Base-by-base conservation (phyloP, 768 basidiomycete genomes). In the Sistotremastrum suecicum region DNA sequence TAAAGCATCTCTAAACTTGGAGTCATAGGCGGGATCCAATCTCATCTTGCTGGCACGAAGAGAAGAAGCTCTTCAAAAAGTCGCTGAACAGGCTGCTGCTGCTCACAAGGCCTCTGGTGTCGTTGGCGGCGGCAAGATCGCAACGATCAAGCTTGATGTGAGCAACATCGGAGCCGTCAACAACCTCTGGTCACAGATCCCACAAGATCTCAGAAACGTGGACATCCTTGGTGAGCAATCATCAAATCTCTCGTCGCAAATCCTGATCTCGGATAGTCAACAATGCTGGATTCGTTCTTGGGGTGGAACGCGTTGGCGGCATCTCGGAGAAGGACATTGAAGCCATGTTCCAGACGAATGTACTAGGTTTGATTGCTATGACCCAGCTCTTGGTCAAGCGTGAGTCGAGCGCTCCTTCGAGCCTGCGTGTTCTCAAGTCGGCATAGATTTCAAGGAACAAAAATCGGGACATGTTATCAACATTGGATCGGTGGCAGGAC, bases 391-490 rank as follows among this genome's bases (percentile, higher is more conserved):
- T 81, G 35, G 63, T 84, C 55, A 72, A 67, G 63, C 72, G 82
- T 12, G n/a, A 34, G 41, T 41, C 34, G 11, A 43, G 37, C 10
- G 12, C 8, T 7, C 42, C 7, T 37, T 34, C 20, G 3, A 31
- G 28, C 35, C 11, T 11, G 39, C 43, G 35, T 48, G 6, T 5
- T 37, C 39, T 30, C 45, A 62, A 45, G 7, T 39, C 29, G 12
- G 32, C 44, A 9, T 54, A 86, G 85, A 83, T 48, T 88, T 90
- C 68, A 88, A 83, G 59, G 70, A 66, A 45, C 80, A 72, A 58
- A 76, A 81, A 55, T 65, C 76, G 3, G 87, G 89, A 0, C 90
- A 92, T 66, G 68, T 99, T 54, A 97, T 99, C 66, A 94, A 95
- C 62, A 68, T 99, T 42, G 92, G 95, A 5, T 94, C 90, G 7